Percentiles rank a stretch among this genome's conserved stretches.
phyloP scores from a whole-genome alignment of 2,329 filamentous ascomycete genomes.

The Cytospora paraplurivora region DNA sequence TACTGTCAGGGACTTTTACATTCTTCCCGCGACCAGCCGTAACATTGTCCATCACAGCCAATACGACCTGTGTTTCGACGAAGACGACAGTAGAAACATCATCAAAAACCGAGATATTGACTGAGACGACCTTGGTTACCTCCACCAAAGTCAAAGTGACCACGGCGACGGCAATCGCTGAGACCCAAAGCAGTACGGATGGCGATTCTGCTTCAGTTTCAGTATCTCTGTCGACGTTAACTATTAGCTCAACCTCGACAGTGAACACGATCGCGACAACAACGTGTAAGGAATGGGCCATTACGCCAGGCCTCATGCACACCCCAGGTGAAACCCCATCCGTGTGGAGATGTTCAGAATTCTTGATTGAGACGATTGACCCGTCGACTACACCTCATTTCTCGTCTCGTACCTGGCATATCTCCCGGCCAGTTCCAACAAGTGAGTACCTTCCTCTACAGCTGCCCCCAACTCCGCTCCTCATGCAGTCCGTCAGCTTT shows the following conservation, averaged over 20 bases:
- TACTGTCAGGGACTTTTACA: not conserved
- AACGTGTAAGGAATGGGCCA: not conserved
- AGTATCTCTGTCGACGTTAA: not conserved
- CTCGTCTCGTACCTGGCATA: not conserved
- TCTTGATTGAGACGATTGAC: not conserved
- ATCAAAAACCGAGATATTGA: not conserved
- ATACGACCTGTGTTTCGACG: slow-evolving; percentile 13
- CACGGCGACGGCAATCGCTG: slow-evolving; percentile 8
- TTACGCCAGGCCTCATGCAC: not conserved
- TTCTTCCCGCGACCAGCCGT: not conserved
- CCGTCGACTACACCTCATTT: not conserved
- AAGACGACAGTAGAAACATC: slow-evolving; percentile 3
- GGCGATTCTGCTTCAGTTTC: slow-evolving; percentile 2
- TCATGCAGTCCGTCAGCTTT: no score
- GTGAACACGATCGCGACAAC: not conserved
- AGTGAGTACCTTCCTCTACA: not conserved
- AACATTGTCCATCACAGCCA: slow-evolving; percentile 6
- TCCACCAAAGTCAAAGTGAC: slow-evolving; percentile 7
- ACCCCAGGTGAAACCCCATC: not conserved
- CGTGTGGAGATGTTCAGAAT: not conserved
- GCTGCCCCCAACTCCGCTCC: not conserved
- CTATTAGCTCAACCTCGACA: not conserved
- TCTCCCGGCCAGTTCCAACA: not conserved
- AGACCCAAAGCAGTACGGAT: not conserved
- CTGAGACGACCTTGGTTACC: slow-evolving; percentile 13